A percentile compares a stretch with the other conserved stretches of the same genome.
These are phyloP conservation scores for Lindgomyces ingoldianus DNA, from an alignment of 495 filamentous ascomycete species.

Conservation along the genomic window DNA sequence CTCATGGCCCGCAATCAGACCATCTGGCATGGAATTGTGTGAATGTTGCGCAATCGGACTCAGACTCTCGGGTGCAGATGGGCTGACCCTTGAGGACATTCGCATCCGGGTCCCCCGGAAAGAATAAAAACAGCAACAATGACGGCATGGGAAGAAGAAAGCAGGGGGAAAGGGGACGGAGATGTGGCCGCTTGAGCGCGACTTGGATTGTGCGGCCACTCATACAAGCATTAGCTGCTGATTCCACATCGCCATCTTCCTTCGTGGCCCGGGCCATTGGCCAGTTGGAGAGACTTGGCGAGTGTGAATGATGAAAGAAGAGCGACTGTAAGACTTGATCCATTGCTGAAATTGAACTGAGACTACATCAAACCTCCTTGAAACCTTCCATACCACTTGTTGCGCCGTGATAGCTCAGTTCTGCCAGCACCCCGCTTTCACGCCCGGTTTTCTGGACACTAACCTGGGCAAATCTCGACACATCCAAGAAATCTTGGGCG, in stretches of 20 bases:
- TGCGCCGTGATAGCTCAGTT: neutral
- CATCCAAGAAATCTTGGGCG: no score
- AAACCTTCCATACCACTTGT: neutral
- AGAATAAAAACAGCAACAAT: neutral
- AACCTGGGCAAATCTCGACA: no score
- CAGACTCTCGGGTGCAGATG: no score
- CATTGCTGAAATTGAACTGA: neutral
- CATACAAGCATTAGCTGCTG: neutral
- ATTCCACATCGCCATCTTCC: neutral
- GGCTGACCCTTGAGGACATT: neutral
- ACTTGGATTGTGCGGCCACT: neutral
- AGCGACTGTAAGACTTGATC: no score
- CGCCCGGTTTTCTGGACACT: no score
- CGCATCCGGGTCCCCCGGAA: neutral
- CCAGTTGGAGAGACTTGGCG: neutral
- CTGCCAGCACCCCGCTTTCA: no score
- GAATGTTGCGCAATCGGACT: no score
- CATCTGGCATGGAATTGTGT: no score
- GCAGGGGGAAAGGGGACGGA: neutral
- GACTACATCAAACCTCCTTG: neutral
- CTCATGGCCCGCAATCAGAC: neutral
- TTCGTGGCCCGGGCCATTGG: neutral
- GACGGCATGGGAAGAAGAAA: neutral
- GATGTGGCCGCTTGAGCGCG: no score
- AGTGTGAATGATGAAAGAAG: neutral